Percentiles rank a stretch among this genome's conserved stretches.
phyloP scores from a whole-genome alignment of 805 yeast genomes.

The Cyberlindnera misumaiensis region DNA sequence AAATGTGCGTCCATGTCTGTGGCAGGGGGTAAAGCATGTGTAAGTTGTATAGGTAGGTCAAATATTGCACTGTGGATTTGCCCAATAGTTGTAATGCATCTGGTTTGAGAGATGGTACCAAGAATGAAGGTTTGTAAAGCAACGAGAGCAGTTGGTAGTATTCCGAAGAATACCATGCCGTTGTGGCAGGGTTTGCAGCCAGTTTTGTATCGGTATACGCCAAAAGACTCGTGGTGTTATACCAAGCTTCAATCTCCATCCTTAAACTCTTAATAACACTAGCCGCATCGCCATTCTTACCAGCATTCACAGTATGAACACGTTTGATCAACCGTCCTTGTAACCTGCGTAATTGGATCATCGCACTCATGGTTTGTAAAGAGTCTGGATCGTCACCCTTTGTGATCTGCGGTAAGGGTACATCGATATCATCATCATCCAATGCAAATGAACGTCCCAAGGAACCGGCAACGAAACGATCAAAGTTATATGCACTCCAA shows the following conservation, averaged over 20 bases:
- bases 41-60: constrained; percentile 39
- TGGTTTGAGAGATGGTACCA: constrained; percentile 38
- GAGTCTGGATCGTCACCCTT: constrained; percentile 36
- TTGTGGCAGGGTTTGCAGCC: constrained; percentile 5
- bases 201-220: constrained; percentile 13
- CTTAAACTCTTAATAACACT: constrained; percentile 8
- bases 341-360: constrained; percentile 37
- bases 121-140: constrained; percentile 43
- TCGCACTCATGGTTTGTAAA: constrained; percentile 32
- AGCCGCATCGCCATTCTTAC: constrained; percentile 14
- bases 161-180: constrained; percentile 31
- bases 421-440: constrained; percentile 44
- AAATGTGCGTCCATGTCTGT: constrained; percentile 42
- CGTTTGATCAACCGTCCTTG: constrained; percentile 40
- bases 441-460: constrained; percentile 44
- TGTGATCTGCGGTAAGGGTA: constrained; percentile 34
- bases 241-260: constrained; percentile 31
- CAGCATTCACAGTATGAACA: constrained; percentile 39
- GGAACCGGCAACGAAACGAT: constrained; percentile 40
- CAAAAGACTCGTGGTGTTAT: constrained; percentile 16
- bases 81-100: constrained; percentile 37
- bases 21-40: constrained; percentile 40
- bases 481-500: constrained; percentile 44
- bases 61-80: constrained; percentile 37
- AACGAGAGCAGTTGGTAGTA: constrained; percentile 41